Percentiles rank a stretch among this genome's conserved stretches.
phyloP scores from a whole-genome alignment of 2,329 filamentous ascomycete genomes.

The Calonectria hongkongensis region DNA sequence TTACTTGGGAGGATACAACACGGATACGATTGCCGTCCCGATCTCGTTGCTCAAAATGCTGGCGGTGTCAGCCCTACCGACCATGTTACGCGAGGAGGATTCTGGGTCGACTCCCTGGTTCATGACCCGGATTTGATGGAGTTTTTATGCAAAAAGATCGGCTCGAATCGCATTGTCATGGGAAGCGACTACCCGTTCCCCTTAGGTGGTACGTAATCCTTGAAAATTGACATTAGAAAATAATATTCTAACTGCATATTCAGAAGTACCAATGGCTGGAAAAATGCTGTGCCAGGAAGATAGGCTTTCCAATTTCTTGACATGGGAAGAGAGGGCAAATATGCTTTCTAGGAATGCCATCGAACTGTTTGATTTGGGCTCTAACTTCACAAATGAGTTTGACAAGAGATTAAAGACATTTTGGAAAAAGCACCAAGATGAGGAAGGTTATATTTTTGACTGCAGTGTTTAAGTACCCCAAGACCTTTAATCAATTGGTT shows the following conservation, averaged over 20 bases:
- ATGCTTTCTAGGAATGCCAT: constrained; percentile 8
- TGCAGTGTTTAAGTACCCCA: not conserved
- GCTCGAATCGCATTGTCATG: constrained; percentile 16
- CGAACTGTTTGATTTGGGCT: constrained; percentile 1
- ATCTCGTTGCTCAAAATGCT: constrained; percentile 2
- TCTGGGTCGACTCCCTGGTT: constrained; percentile 19
- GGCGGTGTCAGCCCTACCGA: constrained; percentile 17
- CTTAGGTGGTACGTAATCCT: not conserved
- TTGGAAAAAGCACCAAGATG: constrained; percentile 1
- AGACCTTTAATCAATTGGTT: no score
- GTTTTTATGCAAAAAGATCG: constrained; percentile 23
- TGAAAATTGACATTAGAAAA: no score
- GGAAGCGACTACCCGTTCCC: constrained; percentile 27
- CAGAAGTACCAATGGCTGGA: constrained; percentile 16
- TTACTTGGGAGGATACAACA: constrained; percentile 15
- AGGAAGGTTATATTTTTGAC: not conserved
- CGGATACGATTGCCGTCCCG: constrained; percentile 9
- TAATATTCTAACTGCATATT: not conserved
- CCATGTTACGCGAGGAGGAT: constrained; percentile 11
- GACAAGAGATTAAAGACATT: not conserved
- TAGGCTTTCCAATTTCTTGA: constrained; percentile 1
- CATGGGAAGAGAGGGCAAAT: constrained; percentile 19
- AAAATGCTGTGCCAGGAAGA: constrained; percentile 14
- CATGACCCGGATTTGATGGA: constrained; percentile 14
- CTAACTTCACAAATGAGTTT: not conserved